A percentile compares a stretch with the other conserved stretches of the same genome.
Evolutionary conservation across 2,329 filamentous ascomycete genomes (phyloP).

Genomic region (Neonectria magnoliae): DNA sequence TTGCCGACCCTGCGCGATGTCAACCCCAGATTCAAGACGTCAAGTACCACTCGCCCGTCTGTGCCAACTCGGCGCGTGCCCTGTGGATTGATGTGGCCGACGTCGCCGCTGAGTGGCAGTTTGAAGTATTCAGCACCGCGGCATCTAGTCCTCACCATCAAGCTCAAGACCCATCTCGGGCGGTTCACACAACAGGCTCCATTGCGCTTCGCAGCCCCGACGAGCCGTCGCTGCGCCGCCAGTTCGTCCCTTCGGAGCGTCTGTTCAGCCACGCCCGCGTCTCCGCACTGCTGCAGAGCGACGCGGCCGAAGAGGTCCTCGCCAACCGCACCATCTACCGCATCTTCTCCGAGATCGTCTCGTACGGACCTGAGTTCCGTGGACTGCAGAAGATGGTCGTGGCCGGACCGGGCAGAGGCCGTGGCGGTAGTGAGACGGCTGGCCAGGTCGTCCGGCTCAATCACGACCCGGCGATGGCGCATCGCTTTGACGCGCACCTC

Average conservation of each 20-base stretch:
- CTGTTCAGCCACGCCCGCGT: not conserved
- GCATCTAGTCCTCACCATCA: not conserved
- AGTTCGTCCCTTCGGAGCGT: not conserved
- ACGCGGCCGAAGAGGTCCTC: not conserved
- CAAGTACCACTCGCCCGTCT: slow-evolving; percentile 5
- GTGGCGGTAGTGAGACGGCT: not conserved
- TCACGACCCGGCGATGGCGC: not conserved
- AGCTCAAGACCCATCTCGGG: not conserved
- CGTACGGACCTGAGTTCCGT: not conserved
- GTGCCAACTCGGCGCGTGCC: slow-evolving; percentile 1
- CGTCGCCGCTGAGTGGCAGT: not conserved
- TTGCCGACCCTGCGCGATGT: not conserved
- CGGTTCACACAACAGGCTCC: not conserved
- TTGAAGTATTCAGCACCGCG: not conserved
- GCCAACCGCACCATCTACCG: slow-evolving; percentile 9
- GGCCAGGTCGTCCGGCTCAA: not conserved
- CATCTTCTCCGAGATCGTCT: slow-evolving; percentile 3
- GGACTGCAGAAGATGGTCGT: slow-evolving; percentile 1
- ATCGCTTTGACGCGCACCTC: slow-evolving; percentile 4
- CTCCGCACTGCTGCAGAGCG: not conserved
- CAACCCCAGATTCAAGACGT: not conserved
- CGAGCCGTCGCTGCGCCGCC: not conserved
- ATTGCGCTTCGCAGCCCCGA: not conserved
- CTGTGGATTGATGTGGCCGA: not conserved
- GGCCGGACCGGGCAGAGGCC: not conserved